phyloP scores from a whole-genome alignment of 2,329 filamentous ascomycete genomes.

The Pseudogymnoascus verrucosus region DNA sequence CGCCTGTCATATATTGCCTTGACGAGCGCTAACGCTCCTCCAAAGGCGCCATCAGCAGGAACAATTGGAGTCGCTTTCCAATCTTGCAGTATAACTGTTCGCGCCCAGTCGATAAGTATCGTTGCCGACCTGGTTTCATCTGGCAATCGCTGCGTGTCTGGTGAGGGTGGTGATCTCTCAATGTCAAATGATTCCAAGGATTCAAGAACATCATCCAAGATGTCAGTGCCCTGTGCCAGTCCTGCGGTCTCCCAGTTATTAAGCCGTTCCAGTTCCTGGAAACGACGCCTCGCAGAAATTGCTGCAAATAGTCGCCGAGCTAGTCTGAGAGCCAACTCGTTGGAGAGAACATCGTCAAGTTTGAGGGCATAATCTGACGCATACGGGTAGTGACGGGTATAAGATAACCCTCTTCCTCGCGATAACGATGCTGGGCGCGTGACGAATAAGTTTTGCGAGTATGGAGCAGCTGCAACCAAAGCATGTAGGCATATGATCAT shows the following conservation, averaged over 20 bases:
- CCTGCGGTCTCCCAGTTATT: constrained; percentile 13
- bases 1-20: constrained; percentile 56
- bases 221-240: constrained; percentile 20
- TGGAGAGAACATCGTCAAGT: constrained; percentile 56
- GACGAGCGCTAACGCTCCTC: constrained; percentile 69
- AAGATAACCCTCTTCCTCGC: constrained; percentile 13
- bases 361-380: constrained; percentile 32
- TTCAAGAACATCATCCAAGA: constrained; percentile 36
- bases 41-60: constrained; percentile 61
- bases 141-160: neutral
- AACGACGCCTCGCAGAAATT: constrained; percentile 32
- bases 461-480: constrained; percentile 49
- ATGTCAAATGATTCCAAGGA: constrained; percentile 27
- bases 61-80: constrained; percentile 74
- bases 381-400: constrained; percentile 18
- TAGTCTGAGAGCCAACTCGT: constrained; percentile 51
- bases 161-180: constrained; percentile 16
- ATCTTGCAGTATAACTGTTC: constrained; percentile 65
- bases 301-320: constrained; percentile 51
- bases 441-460: constrained; percentile 33
- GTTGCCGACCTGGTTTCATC: constrained; percentile 49
- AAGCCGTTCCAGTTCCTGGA: constrained; percentile 23
- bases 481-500: constrained; percentile 54
- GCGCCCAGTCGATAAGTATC: constrained; percentile 61
- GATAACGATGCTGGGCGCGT: neutral